phyloP scores from a whole-genome alignment of 495 filamentous ascomycete genomes.

The Annulohypoxylon moriforme region DNA sequence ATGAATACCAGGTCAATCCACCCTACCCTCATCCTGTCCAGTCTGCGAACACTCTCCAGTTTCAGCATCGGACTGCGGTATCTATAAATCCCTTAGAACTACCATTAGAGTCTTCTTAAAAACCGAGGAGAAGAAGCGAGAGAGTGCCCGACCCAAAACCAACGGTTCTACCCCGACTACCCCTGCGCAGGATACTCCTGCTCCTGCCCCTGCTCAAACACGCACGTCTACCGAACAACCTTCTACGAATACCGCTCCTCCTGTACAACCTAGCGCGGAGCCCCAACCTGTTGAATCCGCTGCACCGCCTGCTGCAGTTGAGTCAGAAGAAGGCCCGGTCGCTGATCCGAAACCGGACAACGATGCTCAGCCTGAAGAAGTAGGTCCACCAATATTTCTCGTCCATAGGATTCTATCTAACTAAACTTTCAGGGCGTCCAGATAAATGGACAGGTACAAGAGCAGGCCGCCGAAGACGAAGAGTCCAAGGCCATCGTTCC shows the following conservation, averaged over 20 bases:
- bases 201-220: constrained; percentile 44
- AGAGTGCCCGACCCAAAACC: constrained; percentile 65
- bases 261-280: constrained; percentile 23
- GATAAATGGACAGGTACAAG: constrained; percentile 33
- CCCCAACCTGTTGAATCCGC: constrained; percentile 18
- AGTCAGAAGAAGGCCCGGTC: constrained; percentile 30
- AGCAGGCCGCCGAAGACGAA: constrained; percentile 38
- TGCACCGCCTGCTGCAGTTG: constrained; percentile 3
- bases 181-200: constrained; percentile 52
- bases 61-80: constrained; percentile 84
- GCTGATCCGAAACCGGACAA: constrained; percentile 8
- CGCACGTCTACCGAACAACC: constrained; percentile 35
- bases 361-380: constrained; percentile 28
- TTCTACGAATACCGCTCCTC: constrained; percentile 23
- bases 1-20: constrained; percentile 73
- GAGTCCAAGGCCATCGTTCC: constrained; percentile 34
- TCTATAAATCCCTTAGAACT: constrained; percentile 86
- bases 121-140: constrained; percentile 87
- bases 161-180: constrained; percentile 59
- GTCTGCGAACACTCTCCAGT: constrained; percentile 93
- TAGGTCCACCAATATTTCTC: constrained; percentile 10
- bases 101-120: constrained; percentile 90
- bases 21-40: constrained; percentile 82
- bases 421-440: constrained; percentile 6
- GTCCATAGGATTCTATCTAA: constrained; percentile 9